Base-by-base conservation (phyloP, 2,329 filamentous ascomycete genomes). In the Cladophialophora yegresii region DNA sequence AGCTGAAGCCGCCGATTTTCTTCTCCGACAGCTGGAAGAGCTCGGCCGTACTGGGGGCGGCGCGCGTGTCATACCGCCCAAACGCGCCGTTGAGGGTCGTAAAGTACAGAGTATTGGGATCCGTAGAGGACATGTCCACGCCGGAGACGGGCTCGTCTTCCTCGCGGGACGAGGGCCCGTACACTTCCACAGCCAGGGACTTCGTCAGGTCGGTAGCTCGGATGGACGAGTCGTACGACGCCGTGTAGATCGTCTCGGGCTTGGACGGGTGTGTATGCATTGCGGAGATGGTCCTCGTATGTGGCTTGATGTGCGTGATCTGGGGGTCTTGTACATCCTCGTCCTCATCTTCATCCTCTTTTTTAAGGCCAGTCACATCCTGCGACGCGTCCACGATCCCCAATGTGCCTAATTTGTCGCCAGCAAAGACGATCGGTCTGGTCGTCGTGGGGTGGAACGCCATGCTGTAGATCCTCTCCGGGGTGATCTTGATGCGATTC, bases 221-320 rank as follows among this genome's bases (percentile, higher is more conserved):
- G 61, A 99, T 91, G 0, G 92, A 93, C 0, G 91, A 95, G 77
- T 99, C 95, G 75, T 99, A 98, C 0, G 93, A 97, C 0, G 90
- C 87, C 0, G 92, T 91, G 72, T 89, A 96, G 0, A 99, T 82
- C 0, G 87, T 84, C 49, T 92, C 92, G 0, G 85, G 80, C 63
- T 96, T 90, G 13, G 84, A 82, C 0, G 89, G 85, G 0, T 90
- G 87, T 70, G 96, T 91, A 30, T 90, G 84, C 74, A 98, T 92
- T 0, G 90, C 88, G 0, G 91, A 88, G 57, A 99, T 96, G 0
- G 95, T 97, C 10, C 93, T 84, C 0, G 90, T 88, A 70, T 99
- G 95, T 0, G 91, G 88, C 73, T 98, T 96, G 75, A 97, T 89
- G 0, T 91, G 93, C 0, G 91, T 90, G 16, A 98, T 91, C n/a